Evolutionary conservation across 176 grass and related monocot species (phyloP), one percentile per base, ranked within the genome.

Genomic region (Elaeis guineensis): DNA sequence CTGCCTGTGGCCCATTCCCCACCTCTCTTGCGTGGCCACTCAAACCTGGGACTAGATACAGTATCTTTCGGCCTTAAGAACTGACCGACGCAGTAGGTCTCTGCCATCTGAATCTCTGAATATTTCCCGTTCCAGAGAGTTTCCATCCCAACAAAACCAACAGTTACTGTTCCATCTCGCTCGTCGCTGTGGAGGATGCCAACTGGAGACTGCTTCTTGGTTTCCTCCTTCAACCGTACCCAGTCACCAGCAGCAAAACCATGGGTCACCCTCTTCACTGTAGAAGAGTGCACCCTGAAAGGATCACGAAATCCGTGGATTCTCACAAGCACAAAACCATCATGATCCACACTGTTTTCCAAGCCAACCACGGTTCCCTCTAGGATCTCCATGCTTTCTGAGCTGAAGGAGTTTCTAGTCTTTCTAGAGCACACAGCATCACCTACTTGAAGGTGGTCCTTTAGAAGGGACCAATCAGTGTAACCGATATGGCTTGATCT

Each of bases 161-260:
- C 81, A 2, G 66, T 49, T 9, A 85, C 87, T 18, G 29, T 50
- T 57, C 87, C 93, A 11, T 69, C 65, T 21, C 88, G 84, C 64
- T 74, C 74, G 22, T 89, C 81, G 59, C 81, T 82, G 51, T 92
- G 93, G 62, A 98, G 84, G 82, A 98, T 83, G 51, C 93, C 93
- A 0, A 92, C 79, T 16, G 75, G 78, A 28, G 87, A 92, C 17
- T 52, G 63, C 49, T 80, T 86, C 64, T 80, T 82, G 61, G 78
- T 69, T 14, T 92, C 87, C 58, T 86, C 79, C 75, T 69, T 86
- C 23, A 92, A 66, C 21, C 81, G 74, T 17, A 98, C 87, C 87
- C 87, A 98, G 64, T 89, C 84, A 48, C 93, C 87, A 17, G 73
- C 66, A 14, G 82, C 73, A 22, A 89, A 98, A 72, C 93, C 79